phyloP scores from a whole-genome alignment of 2,329 filamentous ascomycete species.

The Aspergillus sojae region DNA sequence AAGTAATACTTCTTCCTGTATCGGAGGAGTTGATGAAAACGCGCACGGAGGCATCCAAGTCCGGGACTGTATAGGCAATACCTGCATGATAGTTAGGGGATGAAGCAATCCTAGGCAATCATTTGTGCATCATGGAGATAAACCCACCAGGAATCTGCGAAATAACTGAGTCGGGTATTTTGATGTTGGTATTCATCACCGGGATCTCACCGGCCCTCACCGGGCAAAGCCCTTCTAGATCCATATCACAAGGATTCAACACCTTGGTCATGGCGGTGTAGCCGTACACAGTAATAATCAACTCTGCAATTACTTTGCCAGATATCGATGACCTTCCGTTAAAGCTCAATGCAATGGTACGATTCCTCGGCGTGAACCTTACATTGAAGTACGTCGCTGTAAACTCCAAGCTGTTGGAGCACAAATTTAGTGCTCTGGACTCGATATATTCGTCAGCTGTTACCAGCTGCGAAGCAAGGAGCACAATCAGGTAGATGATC shows the following conservation, averaged over 20 bases:
- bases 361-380: constrained; percentile 65
- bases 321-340: constrained; percentile 81
- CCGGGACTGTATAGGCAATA: constrained; percentile 86
- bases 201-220: constrained; percentile 83
- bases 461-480: not conserved
- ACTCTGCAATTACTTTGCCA: constrained; percentile 76
- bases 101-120: not conserved
- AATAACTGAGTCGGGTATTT: constrained; percentile 60
- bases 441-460: constrained; percentile 10
- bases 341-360: constrained; percentile 72
- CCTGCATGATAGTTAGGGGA: constrained; percentile 38
- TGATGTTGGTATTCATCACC: constrained; percentile 68
- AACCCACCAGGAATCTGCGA: constrained; percentile 65
- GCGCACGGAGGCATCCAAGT: constrained; percentile 82
- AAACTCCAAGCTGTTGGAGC: constrained; percentile 82
- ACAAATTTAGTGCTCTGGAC: constrained; percentile 66
- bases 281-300: constrained; percentile 79
- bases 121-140: not conserved
- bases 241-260: constrained; percentile 73
- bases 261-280: constrained; percentile 67
- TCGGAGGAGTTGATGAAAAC: constrained; percentile 75
- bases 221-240: constrained; percentile 77
- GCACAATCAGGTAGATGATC: not conserved
- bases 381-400: constrained; percentile 88
- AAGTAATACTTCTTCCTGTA: constrained; percentile 70